These are phyloP conservation scores for Penicillium psychrofluorescens DNA, from an alignment of 495 filamentous ascomycete genomes.

Conservation along the genomic window DNA sequence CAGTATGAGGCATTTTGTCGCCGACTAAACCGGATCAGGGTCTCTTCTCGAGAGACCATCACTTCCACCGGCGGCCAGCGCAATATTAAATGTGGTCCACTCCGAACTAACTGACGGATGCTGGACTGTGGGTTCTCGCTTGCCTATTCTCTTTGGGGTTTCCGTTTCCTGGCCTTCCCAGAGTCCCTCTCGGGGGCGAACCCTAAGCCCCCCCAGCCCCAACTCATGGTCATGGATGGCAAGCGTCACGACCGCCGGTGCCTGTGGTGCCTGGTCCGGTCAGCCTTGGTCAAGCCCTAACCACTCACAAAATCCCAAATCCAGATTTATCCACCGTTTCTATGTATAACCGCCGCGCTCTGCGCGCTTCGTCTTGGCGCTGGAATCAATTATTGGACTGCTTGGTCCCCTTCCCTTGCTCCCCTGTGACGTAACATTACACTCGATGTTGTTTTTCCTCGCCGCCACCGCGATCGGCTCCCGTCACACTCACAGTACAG, in stretches of 20 bases:
- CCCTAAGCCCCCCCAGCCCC: neutral
- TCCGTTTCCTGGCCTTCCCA: no score
- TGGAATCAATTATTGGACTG: no score
- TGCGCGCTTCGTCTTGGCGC: slow-evolving; percentile 9
- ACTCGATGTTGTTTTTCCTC: neutral
- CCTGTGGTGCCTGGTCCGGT: neutral
- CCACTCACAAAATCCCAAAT: neutral
- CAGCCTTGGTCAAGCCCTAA: slow-evolving; percentile 1
- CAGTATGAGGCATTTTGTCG: slow-evolving; percentile 26
- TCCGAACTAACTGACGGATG: neutral
- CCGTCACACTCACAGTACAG: no score
- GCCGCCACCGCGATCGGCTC: neutral
- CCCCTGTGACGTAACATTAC: neutral
- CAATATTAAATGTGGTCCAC: neutral
- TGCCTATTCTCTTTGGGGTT: no score
- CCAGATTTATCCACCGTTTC: neutral
- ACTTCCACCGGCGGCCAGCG: no score
- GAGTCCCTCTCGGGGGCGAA: no score
- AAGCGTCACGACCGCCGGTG: no score
- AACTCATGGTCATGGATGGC: neutral
- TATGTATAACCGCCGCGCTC: slow-evolving; percentile 9
- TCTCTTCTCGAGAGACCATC: no score
- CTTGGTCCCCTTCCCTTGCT: slow-evolving; percentile 3
- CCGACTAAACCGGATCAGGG: slow-evolving; percentile 18
- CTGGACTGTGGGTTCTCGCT: no score